Evolutionary conservation across 73 alveolate species (phyloP), one percentile per base, ranked within the genome.

Genomic region (Effrenium voratum): DNA sequence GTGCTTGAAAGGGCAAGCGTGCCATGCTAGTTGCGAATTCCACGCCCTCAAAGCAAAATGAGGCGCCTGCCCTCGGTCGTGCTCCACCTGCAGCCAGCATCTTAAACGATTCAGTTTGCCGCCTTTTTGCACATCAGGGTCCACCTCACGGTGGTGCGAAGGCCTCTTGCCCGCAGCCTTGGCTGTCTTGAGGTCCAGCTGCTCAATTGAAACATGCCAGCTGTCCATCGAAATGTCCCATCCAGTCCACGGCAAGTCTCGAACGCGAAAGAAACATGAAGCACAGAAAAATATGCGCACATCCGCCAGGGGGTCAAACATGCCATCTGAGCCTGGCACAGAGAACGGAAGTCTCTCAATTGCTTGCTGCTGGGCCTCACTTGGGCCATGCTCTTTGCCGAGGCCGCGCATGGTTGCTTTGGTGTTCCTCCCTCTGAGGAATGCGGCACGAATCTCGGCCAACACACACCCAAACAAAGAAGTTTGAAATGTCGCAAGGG

Each of bases 101-200:
- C 30, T 55, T 15, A 22, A 15, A 57, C 28, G n/a, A 57, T 57
- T 22, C 28, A 57, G 72, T 57, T 22, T 30, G 3, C 16, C 72
- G 28, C 16, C 6, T 30, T 36, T 2, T 72, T 26, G 32, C 49
- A 24, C 26, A 30, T 40, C 45, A 70, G 81, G 43, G 26, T 12
- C 83, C 46, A 57, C 95, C 95, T 87, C 30, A 87, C 95, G 5
- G 95, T 87, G 66, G 95, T 85, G 38, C 95, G 95, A 44, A 87
- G 70, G 36, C 95, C 95, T 55, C 41, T 55, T 1, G 95, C 60
- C 40, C 95, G 95, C n/a, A 87, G 68, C 95, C 95, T 87, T 26
- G 57, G 49, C 28, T 13, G 12, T 66, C 28, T 13, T 55, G 32
- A 15, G 73, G 73, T 59, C 73, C 30, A 6, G 4, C 2, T 19